Base-by-base conservation (phyloP, 345 rosid species). In the Populus nigra region DNA sequence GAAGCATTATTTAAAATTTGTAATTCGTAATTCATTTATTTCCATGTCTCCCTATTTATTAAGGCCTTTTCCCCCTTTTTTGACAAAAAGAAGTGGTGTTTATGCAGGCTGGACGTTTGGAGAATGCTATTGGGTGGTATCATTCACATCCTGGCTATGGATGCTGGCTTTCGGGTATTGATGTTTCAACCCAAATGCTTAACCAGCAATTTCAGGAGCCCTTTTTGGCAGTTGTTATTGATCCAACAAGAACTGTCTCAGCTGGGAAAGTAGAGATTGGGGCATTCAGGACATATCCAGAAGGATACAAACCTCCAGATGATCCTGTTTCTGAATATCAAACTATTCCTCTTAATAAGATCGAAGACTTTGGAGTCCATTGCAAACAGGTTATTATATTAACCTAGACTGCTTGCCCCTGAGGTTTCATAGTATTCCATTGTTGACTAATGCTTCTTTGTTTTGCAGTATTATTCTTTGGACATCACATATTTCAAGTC, bases 241-340 rank as follows among this genome's bases (percentile, higher is more conserved):
- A 96, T 84, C 99, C 99, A 11, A 96, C 98, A 15, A 92, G 99
- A 89, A 96, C 99, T 78, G 98, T 94, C 67, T 94, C 99, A 6
- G 99, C 99, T 83, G 99, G 99, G 71, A 96, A 96, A 88, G 99
- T 96, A 72, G 99, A 96, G 90, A 96, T 96, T 73, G 99, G 98
- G 76, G 98, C 99, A 25, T 94, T 94, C 81, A 89, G 98, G 84
- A 94, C 99, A n/a, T 94, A 96, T 75, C 98, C 98, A 1, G 94
- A 96, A 31, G 97, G 97, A 70, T 89, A 92, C 81, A 92, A 89
- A 80, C 94, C 97, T 71, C 87, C 87, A 1, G 92, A 92, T 87
- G 94, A 89, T 49, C 92, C 92, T 69, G 90, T 89, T 69, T 89
- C 94, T 35, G 97, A 96, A 88, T 96, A 96, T 79, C 99, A 96